Conservation (phyloP, 805 yeast species). For the Ogataea chonburiensis region DNA sequence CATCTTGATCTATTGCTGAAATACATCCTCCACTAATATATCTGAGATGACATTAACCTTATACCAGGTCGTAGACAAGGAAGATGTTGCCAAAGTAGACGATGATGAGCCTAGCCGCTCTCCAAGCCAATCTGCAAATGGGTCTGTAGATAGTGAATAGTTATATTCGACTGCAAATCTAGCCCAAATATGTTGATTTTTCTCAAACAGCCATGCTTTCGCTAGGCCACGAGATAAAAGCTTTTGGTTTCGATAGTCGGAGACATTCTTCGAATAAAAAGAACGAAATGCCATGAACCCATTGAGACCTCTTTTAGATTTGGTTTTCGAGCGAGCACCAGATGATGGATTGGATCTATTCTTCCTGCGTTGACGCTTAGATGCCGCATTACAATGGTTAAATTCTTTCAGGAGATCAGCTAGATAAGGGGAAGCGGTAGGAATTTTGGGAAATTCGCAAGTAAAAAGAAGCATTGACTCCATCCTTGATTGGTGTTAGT, state of each 20-base stretch:
- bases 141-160: conserved; percentile 4
- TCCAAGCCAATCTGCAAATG: conserved; percentile 24
- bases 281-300: conserved; percentile 23
- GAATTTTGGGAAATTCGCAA: conserved; percentile 12
- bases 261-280: conserved; percentile 15
- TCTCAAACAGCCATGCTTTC: conserved; percentile 30
- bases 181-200: conserved; percentile 31
- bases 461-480: conserved; percentile 2
- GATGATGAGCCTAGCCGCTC: conserved; percentile 5
- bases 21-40: conserved; percentile 23
- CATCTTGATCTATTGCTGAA: conserved; percentile 23
- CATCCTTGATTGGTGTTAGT: no score
- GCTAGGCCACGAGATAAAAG: conserved; percentile 15
- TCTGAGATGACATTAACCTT: conserved; percentile 16
- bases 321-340: no score
- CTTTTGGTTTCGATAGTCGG: conserved; percentile 12
- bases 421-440: conserved; percentile 11
- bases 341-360: no score
- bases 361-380: no score
- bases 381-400: no score
- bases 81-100: neutral
- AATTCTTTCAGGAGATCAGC: conserved; percentile 2
- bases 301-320: conserved; percentile 13
- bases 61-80: conserved; percentile 7
- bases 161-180: conserved; percentile 35